These are phyloP conservation scores for Verticillium klebahnii DNA, from an alignment of 2,329 filamentous ascomycete genomes.

Conservation along the genomic window DNA sequence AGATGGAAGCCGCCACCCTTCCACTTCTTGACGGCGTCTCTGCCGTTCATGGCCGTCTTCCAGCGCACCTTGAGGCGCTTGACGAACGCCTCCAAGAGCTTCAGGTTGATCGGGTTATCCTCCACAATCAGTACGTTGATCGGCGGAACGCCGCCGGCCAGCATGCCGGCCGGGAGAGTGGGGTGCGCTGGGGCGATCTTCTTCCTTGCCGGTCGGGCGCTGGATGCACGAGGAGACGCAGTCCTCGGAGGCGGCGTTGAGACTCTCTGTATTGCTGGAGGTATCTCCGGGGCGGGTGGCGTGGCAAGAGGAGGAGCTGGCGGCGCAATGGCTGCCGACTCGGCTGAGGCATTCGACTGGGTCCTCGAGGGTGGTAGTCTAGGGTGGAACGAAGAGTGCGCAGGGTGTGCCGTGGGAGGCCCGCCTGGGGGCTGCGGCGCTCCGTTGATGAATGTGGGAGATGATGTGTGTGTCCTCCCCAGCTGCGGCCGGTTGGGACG, in stretches of 20 bases:
- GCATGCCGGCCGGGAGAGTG: constrained; percentile 55
- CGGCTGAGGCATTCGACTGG: constrained; percentile 56
- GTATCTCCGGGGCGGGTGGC: constrained; percentile 46
- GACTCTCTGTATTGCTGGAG: constrained; percentile 39
- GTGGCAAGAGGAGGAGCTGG: constrained; percentile 47
- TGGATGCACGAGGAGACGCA: constrained; percentile 43
- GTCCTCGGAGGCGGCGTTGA: constrained; percentile 48
- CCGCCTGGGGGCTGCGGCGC: constrained; percentile 30
- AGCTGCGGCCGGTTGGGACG: constrained; percentile 57
- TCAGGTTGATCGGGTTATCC: constrained; percentile 96
- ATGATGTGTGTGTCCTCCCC: constrained; percentile 71
- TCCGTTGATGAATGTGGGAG: constrained; percentile 62
- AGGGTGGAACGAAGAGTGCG: constrained; percentile 30
- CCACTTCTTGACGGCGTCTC: constrained; percentile 92
- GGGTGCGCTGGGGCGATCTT: constrained; percentile 45
- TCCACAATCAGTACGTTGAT: constrained; percentile 98
- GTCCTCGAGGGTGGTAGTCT: constrained; percentile 48
- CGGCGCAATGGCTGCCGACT: constrained; percentile 33
- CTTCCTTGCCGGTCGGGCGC: constrained; percentile 41
- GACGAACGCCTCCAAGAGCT: constrained; percentile 90
- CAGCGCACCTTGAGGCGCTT: constrained; percentile 92
- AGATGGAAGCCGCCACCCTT: constrained; percentile 87
- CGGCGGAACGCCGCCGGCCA: constrained; percentile 82
- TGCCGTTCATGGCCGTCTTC: constrained; percentile 95
- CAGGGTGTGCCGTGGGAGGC: constrained; percentile 32